A percentile compares a stretch with the other conserved stretches of the same genome.
These are phyloP conservation scores for Tuctoria greenei DNA, from an alignment of 176 grass and related monocot species.

Conservation along the genomic window DNA sequence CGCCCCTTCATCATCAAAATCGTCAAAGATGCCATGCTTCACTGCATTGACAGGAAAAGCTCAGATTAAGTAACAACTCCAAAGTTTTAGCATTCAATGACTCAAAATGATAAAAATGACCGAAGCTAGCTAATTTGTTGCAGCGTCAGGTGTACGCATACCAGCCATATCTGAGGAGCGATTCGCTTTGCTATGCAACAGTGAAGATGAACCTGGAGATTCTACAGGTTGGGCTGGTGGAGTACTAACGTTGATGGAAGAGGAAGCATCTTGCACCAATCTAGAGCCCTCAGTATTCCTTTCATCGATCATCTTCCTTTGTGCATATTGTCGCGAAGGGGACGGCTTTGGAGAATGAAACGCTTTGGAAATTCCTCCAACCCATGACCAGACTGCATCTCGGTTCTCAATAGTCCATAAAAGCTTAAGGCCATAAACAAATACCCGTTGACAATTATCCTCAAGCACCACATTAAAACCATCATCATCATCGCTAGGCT, in stretches of 20 bases:
- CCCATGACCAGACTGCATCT: slow-evolving; percentile 97
- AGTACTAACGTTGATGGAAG: slow-evolving; percentile 45
- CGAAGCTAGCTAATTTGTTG: not conserved
- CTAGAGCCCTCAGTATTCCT: slow-evolving; percentile 54
- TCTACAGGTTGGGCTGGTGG: slow-evolving; percentile 51
- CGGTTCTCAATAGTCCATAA: slow-evolving; percentile 93
- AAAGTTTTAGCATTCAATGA: slow-evolving; percentile 23
- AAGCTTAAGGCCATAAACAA: slow-evolving; percentile 86
- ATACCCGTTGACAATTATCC: slow-evolving; percentile 94
- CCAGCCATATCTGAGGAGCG: slow-evolving; percentile 62
- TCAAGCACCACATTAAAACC: slow-evolving; percentile 91
- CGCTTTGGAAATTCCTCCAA: slow-evolving; percentile 97
- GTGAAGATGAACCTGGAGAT: slow-evolving; percentile 55
- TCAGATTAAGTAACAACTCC: slow-evolving; percentile 36
- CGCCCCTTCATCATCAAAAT: slow-evolving; percentile 64
- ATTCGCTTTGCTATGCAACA: slow-evolving; percentile 62
- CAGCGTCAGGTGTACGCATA: slow-evolving; percentile 43
- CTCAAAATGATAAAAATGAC: not conserved
- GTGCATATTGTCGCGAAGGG: slow-evolving; percentile 90
- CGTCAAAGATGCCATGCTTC: slow-evolving; percentile 71
- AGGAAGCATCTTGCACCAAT: slow-evolving; percentile 48
- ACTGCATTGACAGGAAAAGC: slow-evolving; percentile 54
- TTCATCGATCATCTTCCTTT: slow-evolving; percentile 85
- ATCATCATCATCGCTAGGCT: slow-evolving; percentile 93
- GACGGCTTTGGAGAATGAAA: slow-evolving; percentile 95